phyloP scores from a whole-genome alignment of 2,329 filamentous ascomycete species.

The Hypoxylon sp. region DNA sequence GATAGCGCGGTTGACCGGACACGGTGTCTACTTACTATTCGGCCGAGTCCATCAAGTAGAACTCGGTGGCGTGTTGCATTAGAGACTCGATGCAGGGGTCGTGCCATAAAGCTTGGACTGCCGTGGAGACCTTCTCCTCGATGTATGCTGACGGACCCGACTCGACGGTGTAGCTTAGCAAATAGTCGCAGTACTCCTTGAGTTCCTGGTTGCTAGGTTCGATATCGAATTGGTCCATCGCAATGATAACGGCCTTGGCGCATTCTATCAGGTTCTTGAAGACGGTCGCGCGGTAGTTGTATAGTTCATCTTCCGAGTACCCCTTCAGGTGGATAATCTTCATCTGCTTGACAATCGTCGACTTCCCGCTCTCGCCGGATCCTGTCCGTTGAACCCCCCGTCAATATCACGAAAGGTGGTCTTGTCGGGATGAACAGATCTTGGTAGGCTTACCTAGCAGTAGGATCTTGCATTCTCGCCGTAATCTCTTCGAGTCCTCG shows the following conservation, averaged over 20 bases:
- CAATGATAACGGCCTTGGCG: constrained; percentile 88
- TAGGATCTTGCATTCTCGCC: constrained; percentile 98
- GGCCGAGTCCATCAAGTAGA: constrained; percentile 99
- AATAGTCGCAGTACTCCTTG: constrained; percentile 76
- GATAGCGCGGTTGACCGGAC: not conserved
- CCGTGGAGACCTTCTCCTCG: constrained; percentile 80
- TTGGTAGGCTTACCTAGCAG: constrained; percentile 73
- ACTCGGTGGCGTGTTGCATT: constrained; percentile 95
- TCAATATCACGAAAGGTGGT: constrained; percentile 24
- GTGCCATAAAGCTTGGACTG: constrained; percentile 87
- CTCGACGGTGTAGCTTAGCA: constrained; percentile 88
- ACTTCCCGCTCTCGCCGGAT: constrained; percentile 98
- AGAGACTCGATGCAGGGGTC: constrained; percentile 83
- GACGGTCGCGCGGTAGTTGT: constrained; percentile 92
- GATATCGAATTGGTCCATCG: constrained; percentile 91
- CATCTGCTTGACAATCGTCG: constrained; percentile 99
- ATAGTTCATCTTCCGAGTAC: constrained; percentile 92
- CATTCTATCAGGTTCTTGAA: constrained; percentile 99
- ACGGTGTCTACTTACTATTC: constrained; percentile 72
- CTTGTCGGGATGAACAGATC: not conserved
- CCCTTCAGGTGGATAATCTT: constrained; percentile 99
- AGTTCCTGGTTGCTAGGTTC: constrained; percentile 77
- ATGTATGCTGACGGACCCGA: constrained; percentile 87
- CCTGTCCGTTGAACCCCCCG: constrained; percentile 53
- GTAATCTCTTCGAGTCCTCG: constrained; percentile 90